Evolutionary conservation across 306 rosid genomes (phyloP).

Genomic region (Biancaea sappan): DNA sequence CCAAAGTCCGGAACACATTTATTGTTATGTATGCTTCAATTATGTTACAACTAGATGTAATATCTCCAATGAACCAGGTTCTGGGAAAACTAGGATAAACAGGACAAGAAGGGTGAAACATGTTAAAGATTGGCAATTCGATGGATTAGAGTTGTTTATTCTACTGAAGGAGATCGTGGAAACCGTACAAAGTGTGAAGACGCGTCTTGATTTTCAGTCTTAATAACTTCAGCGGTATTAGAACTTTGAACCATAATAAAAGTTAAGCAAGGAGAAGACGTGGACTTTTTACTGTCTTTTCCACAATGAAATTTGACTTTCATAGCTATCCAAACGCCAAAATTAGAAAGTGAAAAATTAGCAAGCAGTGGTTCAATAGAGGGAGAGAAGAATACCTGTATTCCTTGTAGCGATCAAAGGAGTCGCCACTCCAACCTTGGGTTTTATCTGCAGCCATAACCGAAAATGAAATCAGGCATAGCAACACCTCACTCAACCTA

Average conservation of each 20-base stretch:
- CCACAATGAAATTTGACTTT: neutral
- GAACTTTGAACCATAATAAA: neutral
- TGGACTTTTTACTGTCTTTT: neutral
- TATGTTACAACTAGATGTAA: neutral
- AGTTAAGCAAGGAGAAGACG: too few species aligned
- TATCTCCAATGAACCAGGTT: neutral
- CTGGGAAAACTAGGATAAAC: neutral
- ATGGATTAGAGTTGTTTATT: neutral
- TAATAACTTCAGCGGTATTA: neutral
- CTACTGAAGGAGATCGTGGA: neutral
- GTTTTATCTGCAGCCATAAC: slow-evolving; percentile 98
- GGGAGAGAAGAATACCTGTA: slow-evolving; percentile 59
- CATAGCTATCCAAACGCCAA: neutral
- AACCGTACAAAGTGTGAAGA: neutral
- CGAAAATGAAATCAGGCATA: slow-evolving; percentile 89
- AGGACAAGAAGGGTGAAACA: neutral
- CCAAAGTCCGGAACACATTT: neutral
- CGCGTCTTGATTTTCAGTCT: neutral
- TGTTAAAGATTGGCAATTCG: neutral
- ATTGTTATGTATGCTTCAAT: neutral
- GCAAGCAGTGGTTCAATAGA: neutral
- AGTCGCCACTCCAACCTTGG: slow-evolving; percentile 98
- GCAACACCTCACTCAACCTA: slow-evolving; percentile 69
- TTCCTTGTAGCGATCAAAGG: slow-evolving; percentile 95
- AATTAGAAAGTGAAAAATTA: neutral